These are phyloP conservation scores for Talaromyces islandicus DNA, from an alignment of 2,329 filamentous ascomycete species.

Conservation along the genomic window DNA sequence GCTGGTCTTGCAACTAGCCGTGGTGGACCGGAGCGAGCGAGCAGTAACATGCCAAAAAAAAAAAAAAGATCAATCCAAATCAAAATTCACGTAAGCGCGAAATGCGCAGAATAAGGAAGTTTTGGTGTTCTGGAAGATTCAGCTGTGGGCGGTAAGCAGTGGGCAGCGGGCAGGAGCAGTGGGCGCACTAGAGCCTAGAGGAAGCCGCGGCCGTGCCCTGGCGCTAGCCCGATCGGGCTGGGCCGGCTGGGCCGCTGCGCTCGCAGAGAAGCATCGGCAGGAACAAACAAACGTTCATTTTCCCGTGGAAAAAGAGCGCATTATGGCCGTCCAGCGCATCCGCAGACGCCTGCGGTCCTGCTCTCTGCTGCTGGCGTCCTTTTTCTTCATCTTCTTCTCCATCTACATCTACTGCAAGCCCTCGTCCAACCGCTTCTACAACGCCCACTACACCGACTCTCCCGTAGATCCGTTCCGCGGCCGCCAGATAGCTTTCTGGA, in stretches of 20 bases:
- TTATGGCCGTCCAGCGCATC: conserved; percentile 10
- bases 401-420: conserved; percentile 31
- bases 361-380: conserved; percentile 6
- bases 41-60: background rate
- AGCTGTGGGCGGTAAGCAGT: too few relatives aligned
- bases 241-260: background rate
- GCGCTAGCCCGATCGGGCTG: background rate
- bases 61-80: too few relatives aligned
- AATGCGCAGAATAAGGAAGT: background rate
- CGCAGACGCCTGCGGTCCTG: conserved; percentile 9
- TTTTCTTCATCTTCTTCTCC: conserved; percentile 20
- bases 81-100: background rate
- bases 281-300: background rate
- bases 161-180: too few relatives aligned
- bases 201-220: background rate
- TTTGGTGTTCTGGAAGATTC: background rate
- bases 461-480: conserved; percentile 12
- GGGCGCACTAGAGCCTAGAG: too few relatives aligned
- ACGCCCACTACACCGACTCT: conserved; percentile 11
- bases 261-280: background rate
- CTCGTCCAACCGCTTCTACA: conserved; percentile 11
- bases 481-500: conserved; percentile 34
- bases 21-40: background rate
- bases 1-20: background rate
- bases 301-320: background rate